Percentiles rank a stretch among this genome's conserved stretches.
Evolutionary conservation across 2,329 filamentous ascomycete species (phyloP).

Genomic region (Tolypocladium endophyticum): DNA sequence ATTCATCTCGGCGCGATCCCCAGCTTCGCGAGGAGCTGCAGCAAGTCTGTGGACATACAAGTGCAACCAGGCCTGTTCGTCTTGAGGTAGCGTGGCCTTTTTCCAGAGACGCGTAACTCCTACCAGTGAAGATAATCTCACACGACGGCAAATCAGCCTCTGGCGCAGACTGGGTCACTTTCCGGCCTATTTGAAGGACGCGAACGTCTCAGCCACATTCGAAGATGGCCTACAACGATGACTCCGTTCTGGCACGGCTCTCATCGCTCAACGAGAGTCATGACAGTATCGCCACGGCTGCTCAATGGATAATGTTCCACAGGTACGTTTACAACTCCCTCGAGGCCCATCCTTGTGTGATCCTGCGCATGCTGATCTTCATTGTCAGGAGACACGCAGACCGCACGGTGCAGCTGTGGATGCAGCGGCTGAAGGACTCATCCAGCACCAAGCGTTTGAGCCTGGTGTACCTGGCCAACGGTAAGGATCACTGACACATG

Average conservation of each 20-base stretch:
- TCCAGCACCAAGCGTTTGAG: slow-evolving; percentile 78
- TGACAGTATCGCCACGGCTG: slow-evolving; percentile 90
- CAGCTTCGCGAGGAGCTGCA: not conserved
- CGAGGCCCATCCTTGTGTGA: no score
- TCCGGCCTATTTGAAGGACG: not conserved
- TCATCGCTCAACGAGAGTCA: slow-evolving; percentile 94
- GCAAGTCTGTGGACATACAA: not conserved
- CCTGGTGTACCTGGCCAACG: slow-evolving; percentile 89
- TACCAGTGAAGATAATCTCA: not conserved
- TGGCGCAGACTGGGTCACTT: not conserved
- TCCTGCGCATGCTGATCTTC: not conserved
- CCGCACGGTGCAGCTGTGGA: slow-evolving; percentile 83
- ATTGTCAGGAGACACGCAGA: slow-evolving; percentile 72
- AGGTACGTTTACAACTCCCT: slow-evolving; percentile 43
- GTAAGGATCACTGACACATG: slow-evolving; percentile 31
- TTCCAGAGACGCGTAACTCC: not conserved
- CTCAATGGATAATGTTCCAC: slow-evolving; percentile 99
- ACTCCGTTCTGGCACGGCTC: slow-evolving; percentile 88
- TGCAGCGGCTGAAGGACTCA: slow-evolving; percentile 80
- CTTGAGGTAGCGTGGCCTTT: not conserved
- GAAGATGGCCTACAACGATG: slow-evolving; percentile 86
- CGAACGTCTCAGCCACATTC: not conserved
- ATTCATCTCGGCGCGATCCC: not conserved
- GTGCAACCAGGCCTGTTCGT: not conserved
- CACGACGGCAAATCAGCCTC: not conserved